Evolutionary conservation across 768 basidiomycete species (phyloP).

Genomic region (Pulveroboletus sp.): DNA sequence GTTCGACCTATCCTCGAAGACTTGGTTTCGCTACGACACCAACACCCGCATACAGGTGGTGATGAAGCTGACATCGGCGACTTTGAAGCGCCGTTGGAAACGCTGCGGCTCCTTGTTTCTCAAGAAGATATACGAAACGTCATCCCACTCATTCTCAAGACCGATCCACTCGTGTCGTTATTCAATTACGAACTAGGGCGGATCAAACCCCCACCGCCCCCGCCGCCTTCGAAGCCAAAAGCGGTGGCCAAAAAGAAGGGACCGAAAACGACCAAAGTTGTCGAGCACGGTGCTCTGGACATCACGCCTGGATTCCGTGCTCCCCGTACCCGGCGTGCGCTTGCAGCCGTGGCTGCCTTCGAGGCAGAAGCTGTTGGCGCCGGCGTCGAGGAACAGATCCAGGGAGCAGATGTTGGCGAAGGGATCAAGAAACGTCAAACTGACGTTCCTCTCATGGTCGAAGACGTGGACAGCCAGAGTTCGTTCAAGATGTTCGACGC

Average conservation of each 20-base stretch:
- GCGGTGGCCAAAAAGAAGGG: slow-evolving; percentile 41
- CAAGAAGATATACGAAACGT: slow-evolving; percentile 49
- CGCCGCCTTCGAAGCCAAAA: slow-evolving; percentile 44
- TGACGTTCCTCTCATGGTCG: slow-evolving; percentile 54
- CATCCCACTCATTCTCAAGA: slow-evolving; percentile 50
- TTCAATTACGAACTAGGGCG: slow-evolving; percentile 64
- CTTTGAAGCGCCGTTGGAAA: slow-evolving; percentile 64
- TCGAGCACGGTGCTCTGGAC: slow-evolving; percentile 32
- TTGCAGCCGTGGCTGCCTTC: slow-evolving; percentile 41
- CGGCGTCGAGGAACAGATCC: slow-evolving; percentile 9
- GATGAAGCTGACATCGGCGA: slow-evolving; percentile 48
- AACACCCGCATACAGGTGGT: slow-evolving; percentile 10
- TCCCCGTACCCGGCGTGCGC: slow-evolving; percentile 45
- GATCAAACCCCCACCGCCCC: slow-evolving; percentile 58
- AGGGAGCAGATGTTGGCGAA: slow-evolving; percentile 12
- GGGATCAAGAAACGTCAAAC: slow-evolving; percentile 32
- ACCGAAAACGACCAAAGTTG: slow-evolving; percentile 17
- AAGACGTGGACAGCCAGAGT: slow-evolving; percentile 64
- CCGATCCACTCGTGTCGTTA: slow-evolving; percentile 61
- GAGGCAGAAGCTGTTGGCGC: slow-evolving; percentile 36
- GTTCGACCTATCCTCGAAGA: slow-evolving; percentile 36
- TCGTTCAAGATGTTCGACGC: slow-evolving; percentile 80
- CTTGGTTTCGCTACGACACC: slow-evolving; percentile 15
- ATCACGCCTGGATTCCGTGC: slow-evolving; percentile 43
- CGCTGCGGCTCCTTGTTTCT: slow-evolving; percentile 55